These are phyloP conservation scores for Effrenium voratum DNA, from an alignment of 73 alveolate species.

Conservation along the genomic window DNA sequence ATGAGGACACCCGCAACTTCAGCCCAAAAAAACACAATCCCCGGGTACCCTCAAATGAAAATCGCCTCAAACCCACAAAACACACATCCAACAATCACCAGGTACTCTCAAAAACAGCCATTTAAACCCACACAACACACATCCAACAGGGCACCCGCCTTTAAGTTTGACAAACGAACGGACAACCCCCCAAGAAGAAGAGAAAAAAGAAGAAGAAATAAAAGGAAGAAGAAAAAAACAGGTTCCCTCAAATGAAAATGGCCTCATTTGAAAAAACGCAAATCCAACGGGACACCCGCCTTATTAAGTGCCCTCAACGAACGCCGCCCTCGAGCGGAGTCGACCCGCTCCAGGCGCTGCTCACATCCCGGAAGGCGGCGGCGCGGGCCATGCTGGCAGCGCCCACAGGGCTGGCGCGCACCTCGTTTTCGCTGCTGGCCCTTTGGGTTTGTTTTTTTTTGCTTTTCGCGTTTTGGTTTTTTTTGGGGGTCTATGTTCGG, in stretches of 20 bases:
- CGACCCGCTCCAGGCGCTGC: conserved; percentile 4
- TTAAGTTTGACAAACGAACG: no score
- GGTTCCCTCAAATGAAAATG: background rate
- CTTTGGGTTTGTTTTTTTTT: no score
- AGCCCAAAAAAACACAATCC: background rate
- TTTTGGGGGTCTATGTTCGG: no score
- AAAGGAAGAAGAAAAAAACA: no score
- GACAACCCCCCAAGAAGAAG: background rate
- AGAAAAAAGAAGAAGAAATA: background rate
- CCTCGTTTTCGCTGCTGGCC: no score
- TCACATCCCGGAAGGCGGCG: no score
- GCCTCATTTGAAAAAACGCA: background rate
- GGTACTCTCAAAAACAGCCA: background rate
- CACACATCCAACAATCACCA: background rate
- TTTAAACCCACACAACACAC: background rate
- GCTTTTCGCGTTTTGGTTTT: no score
- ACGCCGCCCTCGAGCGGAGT: no score
- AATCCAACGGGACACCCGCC: background rate
- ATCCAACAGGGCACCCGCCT: background rate
- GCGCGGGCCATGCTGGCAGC: no score
- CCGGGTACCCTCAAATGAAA: no score
- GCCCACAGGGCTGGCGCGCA: no score
- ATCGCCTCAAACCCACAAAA: no score
- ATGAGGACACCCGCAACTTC: background rate
- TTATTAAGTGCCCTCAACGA: background rate